Evolutionary conservation across 192 early-diverging fungal species (phyloP), one percentile per base, ranked within the genome.

Genomic region (Coemansia biformis): DNA sequence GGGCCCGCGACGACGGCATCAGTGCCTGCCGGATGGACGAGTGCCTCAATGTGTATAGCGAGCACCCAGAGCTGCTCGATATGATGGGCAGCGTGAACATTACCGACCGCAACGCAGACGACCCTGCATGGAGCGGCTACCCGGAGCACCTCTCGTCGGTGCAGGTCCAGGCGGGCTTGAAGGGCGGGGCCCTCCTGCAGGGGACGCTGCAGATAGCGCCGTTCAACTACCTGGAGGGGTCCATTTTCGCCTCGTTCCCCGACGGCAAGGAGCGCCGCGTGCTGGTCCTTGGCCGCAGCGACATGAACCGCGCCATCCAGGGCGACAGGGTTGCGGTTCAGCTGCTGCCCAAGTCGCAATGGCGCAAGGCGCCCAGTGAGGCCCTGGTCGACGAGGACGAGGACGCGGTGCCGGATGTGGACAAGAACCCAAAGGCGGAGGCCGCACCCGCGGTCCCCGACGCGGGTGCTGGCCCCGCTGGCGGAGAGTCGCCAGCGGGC

Each of bases 261-360:
- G 81, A 91, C 42, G 90, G 87, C 37, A 81, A 81, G 34, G 84
- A 88, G 42, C 71, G 65, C 17, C 79, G 78, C 8, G 79, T 99
- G 28, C 78, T 87, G 46, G 83, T 99, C 39, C 32, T 88, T 3
- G 93, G 93, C 29, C 82, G 93, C 6, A 67, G 76, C 21, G 57
- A 89, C 48, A 77, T 97, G 72, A 99, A 97, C 58, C 84, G 96
- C 30, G 90, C 83, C 24, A 79, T 94, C 9, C 88, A 96, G 61
- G 93, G 93, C 13, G 96, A 99, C 63, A 71, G 83, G 14, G 81
- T 99, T 14, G 96, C 87, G 10, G 82, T 99, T 8, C 78, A 94
- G 46, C 44, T 99, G 3, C 54, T 96, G 30, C 92, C 96, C 12
- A 78, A 80, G 34, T 76, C 78, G 26, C 83, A 92, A 63, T 99